Base-by-base conservation (phyloP, 257 asterid genomes). In the Penstemon barbatus region DNA sequence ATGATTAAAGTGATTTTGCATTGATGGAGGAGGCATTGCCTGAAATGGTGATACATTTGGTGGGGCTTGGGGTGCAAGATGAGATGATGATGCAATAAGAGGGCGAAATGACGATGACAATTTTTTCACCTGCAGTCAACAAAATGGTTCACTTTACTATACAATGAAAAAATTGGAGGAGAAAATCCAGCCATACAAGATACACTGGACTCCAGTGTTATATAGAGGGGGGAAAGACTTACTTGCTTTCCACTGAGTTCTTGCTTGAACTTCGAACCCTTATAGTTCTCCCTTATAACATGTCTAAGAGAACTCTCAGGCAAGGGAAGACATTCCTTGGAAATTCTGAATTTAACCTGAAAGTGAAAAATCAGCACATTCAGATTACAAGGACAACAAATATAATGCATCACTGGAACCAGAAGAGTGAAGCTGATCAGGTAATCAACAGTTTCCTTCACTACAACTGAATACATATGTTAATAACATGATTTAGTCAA, bases 301-400 rank as follows among this genome's bases (percentile, higher is more conserved):
- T 66, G 67, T 74, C 71, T 86, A 52, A 90, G 81, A 69, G 83
- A 72, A 55, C 58, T 79, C 82, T 90, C 97, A 5, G 71, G 85
- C 65, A 88, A 45, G 58, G 97, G 97, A 74, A 90, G 83, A 67
- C 89, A 88, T 75, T 83, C 92, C 76, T 76, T 88, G 75, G 76
- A 83, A 69, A 85, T 86, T 65, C 65, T 79, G 65, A 86, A 90
- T 50, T 79, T 79, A 56, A 90, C 95, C 96, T 90, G 86, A 49
- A 78, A 68, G 53, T 63, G 54, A 66, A 68, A 48, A 68, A 76
- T 43, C 57, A 46, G 71, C 56, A 61, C 69, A 66, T 72, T 74
- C 64, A 42, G 53, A 38, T 71, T 42, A 68, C 49, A 13, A 63
- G 72, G 65, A 52, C 57, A 61, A 53, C 63, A 48, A 37, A 3